These are phyloP conservation scores for Calocera viscosa DNA, from an alignment of 768 basidiomycete species.

Conservation along the genomic window DNA sequence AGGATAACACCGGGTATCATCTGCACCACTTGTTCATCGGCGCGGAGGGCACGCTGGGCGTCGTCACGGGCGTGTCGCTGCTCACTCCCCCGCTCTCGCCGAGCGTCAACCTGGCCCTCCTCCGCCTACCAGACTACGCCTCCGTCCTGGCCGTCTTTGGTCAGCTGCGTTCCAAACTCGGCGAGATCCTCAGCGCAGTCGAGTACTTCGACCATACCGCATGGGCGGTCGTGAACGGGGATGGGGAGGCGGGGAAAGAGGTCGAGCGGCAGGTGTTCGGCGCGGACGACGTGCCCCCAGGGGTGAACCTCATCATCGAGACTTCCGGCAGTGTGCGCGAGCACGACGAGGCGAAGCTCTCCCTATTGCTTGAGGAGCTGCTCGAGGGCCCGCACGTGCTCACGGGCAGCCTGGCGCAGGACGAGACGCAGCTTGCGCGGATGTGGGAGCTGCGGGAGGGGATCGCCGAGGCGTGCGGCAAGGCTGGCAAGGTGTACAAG, in stretches of 20 bases:
- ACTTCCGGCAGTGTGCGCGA: conserved; percentile 86
- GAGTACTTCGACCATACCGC: conserved; percentile 87
- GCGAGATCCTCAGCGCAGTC: conserved; percentile 94
- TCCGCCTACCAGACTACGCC: conserved; percentile 76
- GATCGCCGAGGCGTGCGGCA: conserved; percentile 81
- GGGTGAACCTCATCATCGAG: conserved; percentile 52
- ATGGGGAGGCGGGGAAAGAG: conserved; percentile 60
- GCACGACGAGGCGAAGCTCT: conserved; percentile 94
- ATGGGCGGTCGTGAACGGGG: conserved; percentile 66
- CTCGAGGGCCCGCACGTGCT: conserved; percentile 59
- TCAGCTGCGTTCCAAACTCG: conserved; percentile 61
- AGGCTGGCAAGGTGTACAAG: conserved; percentile 92
- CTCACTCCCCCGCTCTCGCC: conserved; percentile 54
- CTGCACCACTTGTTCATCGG: conserved; percentile 98
- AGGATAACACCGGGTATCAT: conserved; percentile 98
- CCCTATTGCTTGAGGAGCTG: conserved; percentile 60
- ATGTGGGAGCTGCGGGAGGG: conserved; percentile 89
- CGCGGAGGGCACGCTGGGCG: conserved; percentile 88
- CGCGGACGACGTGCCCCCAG: background rate
- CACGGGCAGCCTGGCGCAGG: conserved; percentile 84
- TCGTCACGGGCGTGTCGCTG: conserved; percentile 91
- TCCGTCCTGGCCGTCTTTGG: conserved; percentile 78
- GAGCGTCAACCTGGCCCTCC: conserved; percentile 81
- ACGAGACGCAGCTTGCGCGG: conserved; percentile 74
- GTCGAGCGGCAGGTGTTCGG: conserved; percentile 73